Evolutionary conservation across 768 basidiomycete species (phyloP), one percentile per base, ranked within the genome.

Genomic region (Cystofilobasidium bisporidii): DNA sequence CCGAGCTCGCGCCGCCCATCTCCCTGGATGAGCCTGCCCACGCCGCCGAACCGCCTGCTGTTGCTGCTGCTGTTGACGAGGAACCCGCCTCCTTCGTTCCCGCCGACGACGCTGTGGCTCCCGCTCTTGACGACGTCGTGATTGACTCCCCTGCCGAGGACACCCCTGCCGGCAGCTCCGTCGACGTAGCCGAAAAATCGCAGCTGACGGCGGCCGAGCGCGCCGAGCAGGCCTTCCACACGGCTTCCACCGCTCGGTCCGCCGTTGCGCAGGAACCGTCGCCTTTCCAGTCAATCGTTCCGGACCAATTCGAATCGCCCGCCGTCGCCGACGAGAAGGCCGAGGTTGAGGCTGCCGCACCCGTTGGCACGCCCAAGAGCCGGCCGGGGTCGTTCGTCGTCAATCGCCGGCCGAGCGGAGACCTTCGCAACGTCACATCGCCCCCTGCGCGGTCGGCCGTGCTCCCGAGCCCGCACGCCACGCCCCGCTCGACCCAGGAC

Each of bases 251-350:
- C n/a, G 55, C 61, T 15, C 67, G 55, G 15, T 68, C 67, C 2
- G 61, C 67, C n/a, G n/a, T 68, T 38, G 32, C 67, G 15, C 30
- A 57, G 41, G 67, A 68, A 40, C 67, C 67, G 9, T 62, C 60
- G 38, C 67, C 67, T 1, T 68, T 57, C 67, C 53, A 47, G 18
- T 33, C 67, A 20, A 55, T 68, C 32, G 40, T 68, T 6, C 67
- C 67, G 17, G 67, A 68, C 41, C 61, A 63, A 41, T 47, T 47
- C 30, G 60, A 56, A n/a, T 40, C 55, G 9, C 28, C 50, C 22
- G 50, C 50, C 24, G 50, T 53, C 28, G 24, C 50, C 11, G 50
- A 53, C 22, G 50, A 24, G 22, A 26, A 33, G 28, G 47, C 45
- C 41, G 50, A 55, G 5, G n/a, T 53, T 14, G 43, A 61, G 24